Percentiles rank a stretch among this genome's conserved stretches.
Conservation (phyloP, 805 yeast species). For the Candida insectorum region DNA sequence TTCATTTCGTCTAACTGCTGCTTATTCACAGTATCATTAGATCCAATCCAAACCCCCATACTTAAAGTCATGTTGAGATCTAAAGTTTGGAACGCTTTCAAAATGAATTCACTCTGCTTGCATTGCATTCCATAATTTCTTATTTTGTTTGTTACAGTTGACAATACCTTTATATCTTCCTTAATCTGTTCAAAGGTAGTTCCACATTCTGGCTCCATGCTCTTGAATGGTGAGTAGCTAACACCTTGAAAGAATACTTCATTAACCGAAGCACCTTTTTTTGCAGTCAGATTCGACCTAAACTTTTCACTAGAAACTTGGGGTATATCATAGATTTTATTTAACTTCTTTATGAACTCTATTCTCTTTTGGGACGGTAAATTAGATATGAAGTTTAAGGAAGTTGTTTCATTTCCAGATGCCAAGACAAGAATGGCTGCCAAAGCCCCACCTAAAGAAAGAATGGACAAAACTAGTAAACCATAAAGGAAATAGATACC, state of each 20-base stretch:
- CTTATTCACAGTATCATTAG: constrained; percentile 40
- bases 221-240: constrained; percentile 56
- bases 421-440: constrained; percentile 12
- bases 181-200: constrained; percentile 45
- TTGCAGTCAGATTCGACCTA: constrained; percentile 20
- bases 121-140: constrained; percentile 64
- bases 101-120: constrained; percentile 47
- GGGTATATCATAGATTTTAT: no score
- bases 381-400: no score
- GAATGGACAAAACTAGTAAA: no score
- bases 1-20: constrained; percentile 47
- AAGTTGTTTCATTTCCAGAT: neutral
- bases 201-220: constrained; percentile 54
- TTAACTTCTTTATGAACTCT: no score
- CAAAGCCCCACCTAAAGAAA: constrained; percentile 1
- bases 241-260: constrained; percentile 49
- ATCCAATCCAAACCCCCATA: constrained; percentile 62
- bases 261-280: no score
- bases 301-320: no score
- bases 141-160: constrained; percentile 56
- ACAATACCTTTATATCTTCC: constrained; percentile 53
- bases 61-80: constrained; percentile 54
- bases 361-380: no score
- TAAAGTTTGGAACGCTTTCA: constrained; percentile 50
- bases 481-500: no score